These are phyloP conservation scores for Lactifluus hygrophoroides DNA, from an alignment of 768 basidiomycete genomes.

Conservation along the genomic window DNA sequence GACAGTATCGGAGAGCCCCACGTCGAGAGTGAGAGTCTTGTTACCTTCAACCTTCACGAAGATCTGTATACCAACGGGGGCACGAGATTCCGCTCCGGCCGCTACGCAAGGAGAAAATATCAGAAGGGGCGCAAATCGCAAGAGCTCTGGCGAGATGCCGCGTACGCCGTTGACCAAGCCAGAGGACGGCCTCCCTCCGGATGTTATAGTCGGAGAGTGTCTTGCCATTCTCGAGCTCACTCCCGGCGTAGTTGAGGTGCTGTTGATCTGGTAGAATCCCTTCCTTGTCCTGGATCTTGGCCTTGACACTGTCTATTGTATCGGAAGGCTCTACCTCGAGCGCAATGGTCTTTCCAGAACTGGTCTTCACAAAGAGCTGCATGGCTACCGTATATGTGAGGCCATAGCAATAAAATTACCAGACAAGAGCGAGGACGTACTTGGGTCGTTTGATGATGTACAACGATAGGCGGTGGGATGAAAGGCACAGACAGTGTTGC, in stretches of 20 bases:
- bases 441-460: background rate
- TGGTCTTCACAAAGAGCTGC: conserved; percentile 23
- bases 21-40: conserved; percentile 31
- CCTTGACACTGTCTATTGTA: background rate
- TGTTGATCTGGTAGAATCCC: background rate
- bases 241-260: background rate
- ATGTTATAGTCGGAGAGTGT: background rate
- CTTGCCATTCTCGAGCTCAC: background rate
- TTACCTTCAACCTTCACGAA: conserved; percentile 30
- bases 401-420: background rate
- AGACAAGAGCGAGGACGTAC: background rate
- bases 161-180: background rate
- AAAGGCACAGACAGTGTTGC: background rate
- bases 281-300: background rate
- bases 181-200: background rate
- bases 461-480: conserved; percentile 3
- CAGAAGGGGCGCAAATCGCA: background rate
- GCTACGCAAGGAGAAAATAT: background rate
- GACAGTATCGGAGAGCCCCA: conserved; percentile 30
- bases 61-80: background rate
- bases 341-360: background rate
- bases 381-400: conserved; percentile 12
- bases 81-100: too few species aligned
- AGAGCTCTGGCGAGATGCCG: too few species aligned
- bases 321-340: background rate